A percentile compares a stretch with the other conserved stretches of the same genome.
These are phyloP conservation scores for Fusarium palustre DNA, from an alignment of 2,329 filamentous ascomycete genomes.

Conservation along the genomic window DNA sequence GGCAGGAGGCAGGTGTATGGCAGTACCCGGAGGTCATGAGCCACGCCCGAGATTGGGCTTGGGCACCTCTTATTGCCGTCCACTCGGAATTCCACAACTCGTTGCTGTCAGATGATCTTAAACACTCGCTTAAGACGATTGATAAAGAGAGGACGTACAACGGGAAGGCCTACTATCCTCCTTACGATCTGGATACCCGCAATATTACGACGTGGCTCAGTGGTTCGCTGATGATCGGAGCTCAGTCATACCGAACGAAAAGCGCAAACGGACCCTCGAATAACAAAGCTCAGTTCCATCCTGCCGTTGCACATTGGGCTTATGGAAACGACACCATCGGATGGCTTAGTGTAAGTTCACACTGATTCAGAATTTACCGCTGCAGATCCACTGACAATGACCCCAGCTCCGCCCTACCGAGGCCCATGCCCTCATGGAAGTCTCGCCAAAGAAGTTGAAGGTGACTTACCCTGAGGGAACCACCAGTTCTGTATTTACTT, in stretches of 20 bases:
- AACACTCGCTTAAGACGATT: conserved; percentile 30
- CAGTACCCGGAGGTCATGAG: conserved; percentile 61
- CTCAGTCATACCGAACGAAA: conserved; percentile 54
- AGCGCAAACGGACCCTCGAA: conserved; percentile 22
- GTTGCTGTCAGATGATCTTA: conserved; percentile 56
- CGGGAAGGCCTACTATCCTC: conserved; percentile 19
- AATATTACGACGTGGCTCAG: conserved; percentile 70
- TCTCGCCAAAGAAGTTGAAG: conserved; percentile 9
- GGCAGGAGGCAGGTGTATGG: conserved; percentile 1
- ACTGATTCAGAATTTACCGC: fast-evolving
- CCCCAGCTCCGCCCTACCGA: conserved; percentile 13
- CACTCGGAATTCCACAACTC: conserved; percentile 61
- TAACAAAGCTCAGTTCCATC: conserved; percentile 20
- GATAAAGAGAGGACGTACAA: conserved; percentile 16
- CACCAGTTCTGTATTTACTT: conserved; percentile 14
- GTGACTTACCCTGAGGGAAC: background rate
- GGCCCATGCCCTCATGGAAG: conserved; percentile 14
- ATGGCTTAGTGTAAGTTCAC: conserved; percentile 19
- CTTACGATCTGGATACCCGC: conserved; percentile 58
- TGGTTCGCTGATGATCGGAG: conserved; percentile 66
- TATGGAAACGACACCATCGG: conserved; percentile 11
- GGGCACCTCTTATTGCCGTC: conserved; percentile 65
- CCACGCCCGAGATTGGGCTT: conserved; percentile 69
- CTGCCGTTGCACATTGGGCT: conserved; percentile 19
- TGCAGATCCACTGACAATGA: background rate